Conservation (phyloP, 495 filamentous ascomycete species). For the Aspergillus sclerotioniger region DNA sequence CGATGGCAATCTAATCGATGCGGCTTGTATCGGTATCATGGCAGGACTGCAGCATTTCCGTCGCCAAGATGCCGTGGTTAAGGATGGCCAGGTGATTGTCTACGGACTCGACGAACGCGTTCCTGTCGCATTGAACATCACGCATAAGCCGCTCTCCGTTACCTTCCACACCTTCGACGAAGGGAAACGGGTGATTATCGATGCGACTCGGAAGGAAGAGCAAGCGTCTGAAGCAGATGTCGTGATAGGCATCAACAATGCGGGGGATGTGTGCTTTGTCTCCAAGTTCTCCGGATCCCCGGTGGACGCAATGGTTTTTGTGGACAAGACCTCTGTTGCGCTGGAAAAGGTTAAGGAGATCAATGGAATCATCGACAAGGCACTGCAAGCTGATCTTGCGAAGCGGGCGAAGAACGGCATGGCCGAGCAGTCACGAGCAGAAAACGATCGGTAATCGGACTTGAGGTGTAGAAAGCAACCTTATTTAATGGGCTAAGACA, state of each 20-base stretch:
- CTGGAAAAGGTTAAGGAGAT: conserved; percentile 77
- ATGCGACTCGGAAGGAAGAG: conserved; percentile 81
- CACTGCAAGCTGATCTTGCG: conserved; percentile 72
- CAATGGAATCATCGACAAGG: conserved; percentile 64
- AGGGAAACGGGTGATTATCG: conserved; percentile 63
- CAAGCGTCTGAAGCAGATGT: conserved; percentile 80
- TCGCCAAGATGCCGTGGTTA: conserved; percentile 79
- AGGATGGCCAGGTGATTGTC: conserved; percentile 76
- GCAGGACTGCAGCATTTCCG: conserved; percentile 86
- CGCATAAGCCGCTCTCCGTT: conserved; percentile 85
- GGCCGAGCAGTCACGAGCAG: conserved; percentile 75
- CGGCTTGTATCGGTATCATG: conserved; percentile 80
- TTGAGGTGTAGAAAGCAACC: neutral
- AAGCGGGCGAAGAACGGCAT: conserved; percentile 72
- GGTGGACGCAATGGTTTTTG: conserved; percentile 70
- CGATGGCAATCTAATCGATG: conserved; percentile 85
- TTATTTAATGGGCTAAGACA: neutral
- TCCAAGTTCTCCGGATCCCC: conserved; percentile 82
- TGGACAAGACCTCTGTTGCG: conserved; percentile 68
- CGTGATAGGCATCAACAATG: conserved; percentile 80
- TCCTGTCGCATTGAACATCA: conserved; percentile 81
- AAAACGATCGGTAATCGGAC: conserved; percentile 61
- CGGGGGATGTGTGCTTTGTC: conserved; percentile 89
- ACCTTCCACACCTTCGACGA: conserved; percentile 80
- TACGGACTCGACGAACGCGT: conserved; percentile 82